phyloP scores from a whole-genome alignment of 2,329 filamentous ascomycete genomes.

The Incumbomyces lentus region DNA sequence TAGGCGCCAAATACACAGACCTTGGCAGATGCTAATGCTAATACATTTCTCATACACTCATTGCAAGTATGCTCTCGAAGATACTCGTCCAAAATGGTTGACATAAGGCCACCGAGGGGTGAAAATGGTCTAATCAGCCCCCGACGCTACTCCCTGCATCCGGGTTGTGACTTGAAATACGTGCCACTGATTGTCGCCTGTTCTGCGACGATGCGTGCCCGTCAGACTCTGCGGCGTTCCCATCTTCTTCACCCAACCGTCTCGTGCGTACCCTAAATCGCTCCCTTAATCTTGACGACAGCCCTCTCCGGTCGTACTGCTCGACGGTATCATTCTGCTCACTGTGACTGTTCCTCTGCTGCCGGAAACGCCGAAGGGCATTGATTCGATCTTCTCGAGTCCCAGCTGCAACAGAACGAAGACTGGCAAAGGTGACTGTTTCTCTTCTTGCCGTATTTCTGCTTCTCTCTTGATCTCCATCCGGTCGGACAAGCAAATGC shows the following conservation, averaged over 20 bases:
- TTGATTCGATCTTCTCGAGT: slow-evolving; percentile 33
- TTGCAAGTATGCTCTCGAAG: background rate
- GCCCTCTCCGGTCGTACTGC: slow-evolving; percentile 24
- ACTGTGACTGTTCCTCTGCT: slow-evolving; percentile 17
- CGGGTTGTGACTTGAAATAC: background rate
- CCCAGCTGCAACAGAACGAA: slow-evolving; percentile 12
- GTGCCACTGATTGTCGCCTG: background rate
- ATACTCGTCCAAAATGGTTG: background rate
- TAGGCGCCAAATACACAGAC: no score
- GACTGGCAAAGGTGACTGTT: slow-evolving; percentile 22
- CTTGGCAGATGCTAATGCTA: no score
- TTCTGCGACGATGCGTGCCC: background rate
- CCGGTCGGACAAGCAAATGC: slow-evolving; percentile 1
- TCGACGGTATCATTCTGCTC: slow-evolving; percentile 15
- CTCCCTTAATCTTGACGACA: slow-evolving; percentile 27
- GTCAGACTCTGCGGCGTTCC: background rate
- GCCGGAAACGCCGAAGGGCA: slow-evolving; percentile 31
- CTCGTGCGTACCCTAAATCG: slow-evolving; percentile 25
- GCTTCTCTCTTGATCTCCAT: slow-evolving; percentile 23
- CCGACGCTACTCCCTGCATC: background rate
- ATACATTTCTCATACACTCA: background rate
- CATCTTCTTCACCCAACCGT: slow-evolving; percentile 15
- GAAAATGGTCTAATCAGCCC: background rate
- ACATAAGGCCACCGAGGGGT: background rate
- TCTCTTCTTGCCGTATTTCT: slow-evolving; percentile 32